Conservation (phyloP, 495 filamentous ascomycete species). For the Talaromyces borbonicus region DNA sequence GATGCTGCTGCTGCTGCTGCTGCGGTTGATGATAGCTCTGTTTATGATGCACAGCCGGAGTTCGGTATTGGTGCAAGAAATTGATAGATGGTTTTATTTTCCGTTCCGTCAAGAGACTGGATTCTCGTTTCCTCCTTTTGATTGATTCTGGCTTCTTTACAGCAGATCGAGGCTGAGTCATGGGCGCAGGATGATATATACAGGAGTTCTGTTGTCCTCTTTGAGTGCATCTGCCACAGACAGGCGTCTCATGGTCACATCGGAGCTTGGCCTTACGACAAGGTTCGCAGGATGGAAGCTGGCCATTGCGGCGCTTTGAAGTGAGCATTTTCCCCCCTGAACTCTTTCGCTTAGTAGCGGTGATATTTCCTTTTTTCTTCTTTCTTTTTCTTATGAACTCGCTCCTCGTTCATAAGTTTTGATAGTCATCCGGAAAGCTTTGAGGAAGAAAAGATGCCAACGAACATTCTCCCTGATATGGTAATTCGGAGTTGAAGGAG, state of each 20-base stretch:
- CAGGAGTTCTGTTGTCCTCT: slow-evolving; percentile 15
- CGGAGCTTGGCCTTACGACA: slow-evolving; percentile 31
- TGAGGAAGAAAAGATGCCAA: too few relatives aligned
- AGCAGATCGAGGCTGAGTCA: background rate
- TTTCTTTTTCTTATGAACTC: background rate
- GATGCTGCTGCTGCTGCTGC: background rate
- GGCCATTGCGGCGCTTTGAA: slow-evolving; percentile 20
- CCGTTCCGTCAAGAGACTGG: background rate
- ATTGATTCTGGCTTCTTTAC: background rate
- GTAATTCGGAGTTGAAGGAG: background rate
- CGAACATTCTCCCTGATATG: too few relatives aligned
- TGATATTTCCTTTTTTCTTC: background rate
- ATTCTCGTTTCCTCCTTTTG: slow-evolving; percentile 1
- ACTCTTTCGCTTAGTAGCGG: background rate
- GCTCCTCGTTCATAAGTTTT: too few relatives aligned
- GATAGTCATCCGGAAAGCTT: too few relatives aligned
- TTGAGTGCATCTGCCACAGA: slow-evolving; percentile 20
- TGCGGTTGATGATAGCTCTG: too few relatives aligned
- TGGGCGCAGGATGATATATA: slow-evolving; percentile 5
- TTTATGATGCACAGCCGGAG: background rate
- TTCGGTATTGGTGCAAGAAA: slow-evolving; percentile 3
- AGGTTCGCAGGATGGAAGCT: slow-evolving; percentile 31
- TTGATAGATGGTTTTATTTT: background rate
- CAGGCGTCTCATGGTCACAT: slow-evolving; percentile 25
- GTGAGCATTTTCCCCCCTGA: background rate